Evolutionary conservation across 208 protist species (phyloP), one percentile per base, ranked within the genome.

Genomic region (Borovskyia barvae): DNA sequence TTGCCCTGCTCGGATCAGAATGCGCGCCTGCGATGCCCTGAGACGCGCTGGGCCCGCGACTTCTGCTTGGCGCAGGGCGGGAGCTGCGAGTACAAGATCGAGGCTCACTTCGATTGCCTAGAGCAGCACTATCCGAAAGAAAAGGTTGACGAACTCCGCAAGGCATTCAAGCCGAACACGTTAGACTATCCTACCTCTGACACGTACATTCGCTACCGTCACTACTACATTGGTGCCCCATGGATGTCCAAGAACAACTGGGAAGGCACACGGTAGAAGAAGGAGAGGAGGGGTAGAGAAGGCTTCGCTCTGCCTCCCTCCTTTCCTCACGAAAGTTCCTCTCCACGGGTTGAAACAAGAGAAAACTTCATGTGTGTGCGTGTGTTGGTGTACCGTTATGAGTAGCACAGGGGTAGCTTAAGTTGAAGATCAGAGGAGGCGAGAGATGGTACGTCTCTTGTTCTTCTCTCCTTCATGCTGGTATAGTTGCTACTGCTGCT

Each of bases 81-180:
- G 11, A 90, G 51, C 69, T 95, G 88, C 56, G 88, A 92, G 73
- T 95, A 93, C 68, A 95, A 95, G 53, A 95, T 93, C n/a, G 88
- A 95, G 55, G 88, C 88, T 1, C 88, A 95, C 81, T 95, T 92
- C 59, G 85, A 93, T 51, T 95, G 88, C 52, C 72, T 95, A 3
- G 77, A 70, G 69, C 85, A 95, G 68, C 77, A 89, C 67, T 95
- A 92, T 65, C 85, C 85, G 11, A 59, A 49, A 36, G 88, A 95
- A 58, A 88, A 87, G 72, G 88, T 95, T 2, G 54, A 90, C 39
- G 24, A 82, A 36, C 76, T 92, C 61, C 85, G 88, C 48, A 87
- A 88, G 69, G 63, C 39, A 32, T 95, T 93, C 52, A 91, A 90
- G 71, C 87, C 87, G 5, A 90, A 79, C 66, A 88, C 80, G 7